phyloP scores from a whole-genome alignment of 2,329 filamentous ascomycete species.

The Eurotiales sp. region DNA sequence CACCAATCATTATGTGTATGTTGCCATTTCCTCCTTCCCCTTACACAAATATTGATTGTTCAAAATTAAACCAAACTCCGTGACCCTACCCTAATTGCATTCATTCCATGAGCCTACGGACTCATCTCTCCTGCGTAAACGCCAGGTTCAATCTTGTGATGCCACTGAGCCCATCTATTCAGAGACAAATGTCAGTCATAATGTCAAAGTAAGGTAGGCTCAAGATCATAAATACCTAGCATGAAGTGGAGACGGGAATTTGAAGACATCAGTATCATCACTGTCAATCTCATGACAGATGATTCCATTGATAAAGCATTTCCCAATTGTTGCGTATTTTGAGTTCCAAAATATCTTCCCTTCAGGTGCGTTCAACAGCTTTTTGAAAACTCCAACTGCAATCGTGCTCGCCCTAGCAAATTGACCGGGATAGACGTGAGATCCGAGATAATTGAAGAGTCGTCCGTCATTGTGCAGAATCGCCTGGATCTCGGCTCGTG shows the following conservation, averaged over 20 bases:
- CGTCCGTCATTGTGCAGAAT: neutral
- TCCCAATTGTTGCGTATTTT: neutral
- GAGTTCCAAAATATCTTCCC: constrained; percentile 4
- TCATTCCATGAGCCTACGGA: no score
- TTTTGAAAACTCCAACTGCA: constrained; percentile 4
- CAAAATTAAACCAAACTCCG: no score
- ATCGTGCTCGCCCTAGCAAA: neutral
- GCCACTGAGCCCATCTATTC: constrained; percentile 9
- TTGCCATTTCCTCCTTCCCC: no score
- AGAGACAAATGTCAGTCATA: neutral
- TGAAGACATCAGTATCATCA: neutral
- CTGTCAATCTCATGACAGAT: constrained; percentile 2
- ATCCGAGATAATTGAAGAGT: constrained; percentile 2
- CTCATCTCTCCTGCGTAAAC: constrained; percentile 10
- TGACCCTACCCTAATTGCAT: no score
- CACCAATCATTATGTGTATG: no score
- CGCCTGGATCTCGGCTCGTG: neutral
- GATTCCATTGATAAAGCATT: constrained; percentile 2
- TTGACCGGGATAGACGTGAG: constrained; percentile 5
- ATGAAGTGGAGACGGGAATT: constrained; percentile 9
- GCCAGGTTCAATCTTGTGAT: constrained; percentile 5
- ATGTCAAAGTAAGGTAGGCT: no score
- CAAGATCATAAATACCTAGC: neutral
- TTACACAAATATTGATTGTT: no score
- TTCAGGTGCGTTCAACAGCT: neutral